These are phyloP conservation scores for Mycena olivaceomarginata DNA, from an alignment of 768 basidiomycete genomes.

Conservation along the genomic window DNA sequence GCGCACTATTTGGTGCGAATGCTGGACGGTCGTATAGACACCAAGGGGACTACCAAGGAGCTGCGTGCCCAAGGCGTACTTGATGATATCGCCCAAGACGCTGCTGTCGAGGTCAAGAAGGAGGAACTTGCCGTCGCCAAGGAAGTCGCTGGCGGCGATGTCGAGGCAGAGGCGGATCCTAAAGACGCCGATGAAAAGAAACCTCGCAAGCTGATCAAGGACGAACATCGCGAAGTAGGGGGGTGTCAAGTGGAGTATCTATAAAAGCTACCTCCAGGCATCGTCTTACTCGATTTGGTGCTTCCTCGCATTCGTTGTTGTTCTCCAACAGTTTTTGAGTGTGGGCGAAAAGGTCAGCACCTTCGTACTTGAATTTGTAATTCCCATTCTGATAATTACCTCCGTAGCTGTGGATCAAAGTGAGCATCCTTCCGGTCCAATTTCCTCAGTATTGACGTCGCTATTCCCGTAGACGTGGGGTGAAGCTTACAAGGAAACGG, in stretches of 20 bases:
- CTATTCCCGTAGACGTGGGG: conserved; percentile 64
- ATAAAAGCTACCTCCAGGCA: conserved; percentile 81
- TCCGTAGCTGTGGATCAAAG: background rate
- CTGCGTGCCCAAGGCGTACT: conserved; percentile 77
- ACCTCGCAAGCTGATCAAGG: conserved; percentile 84
- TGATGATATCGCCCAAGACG: conserved; percentile 73
- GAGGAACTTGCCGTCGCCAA: conserved; percentile 63
- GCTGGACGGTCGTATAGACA: conserved; percentile 88
- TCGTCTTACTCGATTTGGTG: conserved; percentile 86
- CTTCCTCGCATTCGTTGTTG: conserved; percentile 68
- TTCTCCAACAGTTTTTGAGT: conserved; percentile 61
- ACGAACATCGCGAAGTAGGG: conserved; percentile 90
- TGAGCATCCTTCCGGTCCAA: background rate
- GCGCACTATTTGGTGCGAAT: conserved; percentile 85
- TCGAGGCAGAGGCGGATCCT: conserved; percentile 51
- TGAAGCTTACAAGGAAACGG: conserved; percentile 60
- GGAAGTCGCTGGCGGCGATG: conserved; percentile 51
- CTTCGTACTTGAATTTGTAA: background rate
- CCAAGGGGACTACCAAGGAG: conserved; percentile 81
- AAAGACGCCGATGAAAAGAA: conserved; percentile 66
- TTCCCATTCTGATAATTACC: background rate
- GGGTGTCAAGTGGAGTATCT: conserved; percentile 87
- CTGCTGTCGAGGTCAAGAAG: conserved; percentile 67
- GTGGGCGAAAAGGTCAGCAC: conserved; percentile 59
- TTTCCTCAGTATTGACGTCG: background rate